Evolutionary conservation across 768 basidiomycete species (phyloP).

Genomic region (Tulasnella sp.): DNA sequence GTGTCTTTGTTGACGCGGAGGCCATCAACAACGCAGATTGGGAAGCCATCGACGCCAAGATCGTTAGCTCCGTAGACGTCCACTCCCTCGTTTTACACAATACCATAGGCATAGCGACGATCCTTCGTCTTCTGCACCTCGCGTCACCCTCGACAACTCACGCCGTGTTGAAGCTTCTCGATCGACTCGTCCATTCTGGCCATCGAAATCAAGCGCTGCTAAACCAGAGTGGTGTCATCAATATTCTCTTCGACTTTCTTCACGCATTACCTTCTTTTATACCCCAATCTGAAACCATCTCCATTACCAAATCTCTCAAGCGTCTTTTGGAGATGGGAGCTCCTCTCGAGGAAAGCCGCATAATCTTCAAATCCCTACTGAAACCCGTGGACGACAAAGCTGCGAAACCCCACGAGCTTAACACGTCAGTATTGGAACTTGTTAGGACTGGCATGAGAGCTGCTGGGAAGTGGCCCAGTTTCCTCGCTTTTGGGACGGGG

Average conservation of each 20-base stretch:
- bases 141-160: constrained; percentile 47
- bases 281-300: constrained; percentile 13
- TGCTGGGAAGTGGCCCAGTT: constrained; percentile 61
- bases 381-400: constrained; percentile 14
- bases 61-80: neutral
- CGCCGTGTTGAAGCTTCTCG: constrained; percentile 57
- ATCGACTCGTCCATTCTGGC: constrained; percentile 54
- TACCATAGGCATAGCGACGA: constrained; percentile 58
- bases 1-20: constrained; percentile 48
- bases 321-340: constrained; percentile 74
- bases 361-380: constrained; percentile 51
- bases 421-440: constrained; percentile 52
- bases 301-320: constrained; percentile 56
- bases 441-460: constrained; percentile 68
- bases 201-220: constrained; percentile 71
- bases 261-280: constrained; percentile 30
- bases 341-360: constrained; percentile 58
- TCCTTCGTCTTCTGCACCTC: constrained; percentile 51
- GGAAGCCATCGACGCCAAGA: neutral
- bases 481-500: constrained; percentile 62
- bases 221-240: constrained; percentile 55
- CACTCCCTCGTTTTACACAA: constrained; percentile 20
- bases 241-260: constrained; percentile 52
- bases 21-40: neutral
- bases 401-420: constrained; percentile 9